Base-by-base conservation (phyloP, 345 rosid species). In the Erucastrum elatum region DNA sequence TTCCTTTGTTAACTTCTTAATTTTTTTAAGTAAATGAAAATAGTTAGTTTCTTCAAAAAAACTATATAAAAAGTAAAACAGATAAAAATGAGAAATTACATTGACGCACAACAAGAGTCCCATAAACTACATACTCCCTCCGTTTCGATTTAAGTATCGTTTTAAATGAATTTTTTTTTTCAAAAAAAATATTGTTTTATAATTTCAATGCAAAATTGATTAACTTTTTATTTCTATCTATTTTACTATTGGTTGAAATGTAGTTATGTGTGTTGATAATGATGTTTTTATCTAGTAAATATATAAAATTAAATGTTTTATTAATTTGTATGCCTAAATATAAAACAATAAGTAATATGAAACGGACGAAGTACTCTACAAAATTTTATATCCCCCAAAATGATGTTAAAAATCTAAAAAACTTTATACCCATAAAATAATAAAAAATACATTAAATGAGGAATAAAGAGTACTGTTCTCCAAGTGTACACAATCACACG, bases 401-500 rank as follows among this genome's bases (percentile, higher is more conserved):
- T 13, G 59, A 25, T 37, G 13, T 21, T 6, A 13, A 8, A 39
- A 34, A 16, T 34, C 66, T 6, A 29, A 30, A 12, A 61, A 29
- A 62, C 21, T 5, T 58, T 70, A 13, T 2, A 7, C 21, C 74
- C 15, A 34, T 21, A 53, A 70, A 33, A 9, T 33, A 16, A 33
- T 53, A 62, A n/a, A 69, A 69, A 12, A 27, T 13, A 34, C 12
- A 6, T 16, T 0, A 1, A 64, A 64, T 16, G 10, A 16, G 11
- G 37, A 26, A 59, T 39, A n/a, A 26, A 51, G 49, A 51, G 5
- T 12, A 13, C 37, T 33, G 12, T 66, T 35, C 33, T 29, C 44
- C 59, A 74, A 74, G 55, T 65, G 71, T 64, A 59, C 7, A 59
- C 31, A 59, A 59, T 58, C 21, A 58, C 31, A 58, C 2, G 31